These are phyloP conservation scores for Auricularia sp. DNA, from an alignment of 768 basidiomycete genomes.

Conservation along the genomic window DNA sequence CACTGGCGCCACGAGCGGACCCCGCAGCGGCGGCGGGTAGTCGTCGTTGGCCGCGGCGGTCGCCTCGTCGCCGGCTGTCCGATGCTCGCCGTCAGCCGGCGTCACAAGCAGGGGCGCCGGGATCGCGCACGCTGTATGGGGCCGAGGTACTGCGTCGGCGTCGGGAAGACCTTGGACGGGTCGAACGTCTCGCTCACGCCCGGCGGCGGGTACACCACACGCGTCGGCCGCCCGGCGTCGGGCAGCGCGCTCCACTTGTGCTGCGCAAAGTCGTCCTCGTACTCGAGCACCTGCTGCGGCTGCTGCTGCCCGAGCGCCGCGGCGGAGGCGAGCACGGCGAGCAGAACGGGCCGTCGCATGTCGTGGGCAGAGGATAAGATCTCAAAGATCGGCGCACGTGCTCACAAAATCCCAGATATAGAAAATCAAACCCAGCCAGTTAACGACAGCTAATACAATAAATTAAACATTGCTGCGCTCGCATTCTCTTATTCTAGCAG, in stretches of 20 bases:
- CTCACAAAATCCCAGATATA: no score
- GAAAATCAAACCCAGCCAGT: no score
- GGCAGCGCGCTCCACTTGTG: neutral
- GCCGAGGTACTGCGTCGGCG: neutral
- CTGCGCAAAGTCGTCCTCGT: neutral
- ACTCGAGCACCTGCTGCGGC: neutral
- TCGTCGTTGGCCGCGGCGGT: neutral
- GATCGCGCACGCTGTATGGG: neutral
- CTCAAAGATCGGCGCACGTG: no score
- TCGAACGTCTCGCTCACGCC: neutral
- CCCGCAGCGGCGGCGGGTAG: neutral
- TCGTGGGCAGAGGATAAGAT: no score
- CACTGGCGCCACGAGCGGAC: neutral
- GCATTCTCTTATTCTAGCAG: neutral
- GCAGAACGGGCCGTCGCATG: no score
- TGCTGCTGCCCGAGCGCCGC: no score
- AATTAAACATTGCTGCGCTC: no score
- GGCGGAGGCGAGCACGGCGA: no score
- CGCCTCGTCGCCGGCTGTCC: neutral
- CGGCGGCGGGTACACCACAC: neutral
- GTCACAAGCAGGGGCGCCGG: neutral
- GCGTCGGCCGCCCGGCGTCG: neutral
- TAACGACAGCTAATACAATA: no score
- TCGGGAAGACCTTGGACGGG: neutral
- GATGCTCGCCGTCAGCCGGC: neutral